phyloP scores from a whole-genome alignment of 768 basidiomycete genomes.

The Russula ochroleuca region DNA sequence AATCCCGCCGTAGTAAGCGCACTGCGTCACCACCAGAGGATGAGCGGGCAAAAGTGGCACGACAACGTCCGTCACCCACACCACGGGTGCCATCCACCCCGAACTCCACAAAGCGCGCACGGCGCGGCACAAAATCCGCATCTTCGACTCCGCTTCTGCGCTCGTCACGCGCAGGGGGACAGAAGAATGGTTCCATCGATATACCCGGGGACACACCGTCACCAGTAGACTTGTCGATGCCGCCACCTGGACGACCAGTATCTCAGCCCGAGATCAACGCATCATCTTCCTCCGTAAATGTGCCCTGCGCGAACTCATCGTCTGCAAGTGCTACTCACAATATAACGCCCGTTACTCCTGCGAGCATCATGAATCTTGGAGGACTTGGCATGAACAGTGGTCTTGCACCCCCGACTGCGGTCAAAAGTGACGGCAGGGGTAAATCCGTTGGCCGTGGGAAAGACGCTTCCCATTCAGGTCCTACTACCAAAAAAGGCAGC shows the following conservation, averaged over 20 bases:
- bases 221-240: slow-evolving; percentile 86
- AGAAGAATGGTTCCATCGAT: slow-evolving; percentile 36
- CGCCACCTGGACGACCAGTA: slow-evolving; percentile 65
- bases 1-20: slow-evolving; percentile 17
- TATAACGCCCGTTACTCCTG: slow-evolving; percentile 80
- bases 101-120: slow-evolving; percentile 13
- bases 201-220: slow-evolving; percentile 61
- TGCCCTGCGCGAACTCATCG: slow-evolving; percentile 5
- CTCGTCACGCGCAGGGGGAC: slow-evolving; percentile 42
- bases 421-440: slow-evolving; percentile 28
- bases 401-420: slow-evolving; percentile 35
- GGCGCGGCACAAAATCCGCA: slow-evolving; percentile 26
- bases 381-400: slow-evolving; percentile 50
- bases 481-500: slow-evolving; percentile 34
- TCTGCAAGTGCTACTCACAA: slow-evolving; percentile 31
- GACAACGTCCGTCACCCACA: slow-evolving; percentile 25
- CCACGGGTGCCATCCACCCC: slow-evolving; percentile 13
- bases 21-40: slow-evolving; percentile 25
- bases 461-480: slow-evolving; percentile 11
- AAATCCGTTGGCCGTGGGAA: slow-evolving; percentile 23
- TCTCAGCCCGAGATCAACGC: slow-evolving; percentile 16
- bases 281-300: slow-evolving; percentile 9
- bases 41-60: slow-evolving; percentile 17
- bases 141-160: slow-evolving; percentile 26
- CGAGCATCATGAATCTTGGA: slow-evolving; percentile 88